Evolutionary conservation across 1,284 basidiomycete genomes (phyloP).

Genomic region (Austroboletus sp.): DNA sequence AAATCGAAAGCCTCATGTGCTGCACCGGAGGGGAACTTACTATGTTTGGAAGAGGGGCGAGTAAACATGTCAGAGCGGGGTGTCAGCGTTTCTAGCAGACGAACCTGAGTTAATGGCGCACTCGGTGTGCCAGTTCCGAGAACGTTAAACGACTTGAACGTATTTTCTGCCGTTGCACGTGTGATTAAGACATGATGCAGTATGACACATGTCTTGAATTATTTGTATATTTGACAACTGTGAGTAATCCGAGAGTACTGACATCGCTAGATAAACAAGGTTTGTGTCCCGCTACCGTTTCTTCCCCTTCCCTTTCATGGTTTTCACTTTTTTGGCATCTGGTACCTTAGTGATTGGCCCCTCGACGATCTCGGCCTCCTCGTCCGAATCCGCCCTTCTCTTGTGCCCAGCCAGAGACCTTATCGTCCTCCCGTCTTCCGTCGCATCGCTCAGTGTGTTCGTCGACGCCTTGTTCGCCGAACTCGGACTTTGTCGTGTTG

Average conservation of each 20-base stretch:
- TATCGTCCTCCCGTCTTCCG: constrained; percentile 37
- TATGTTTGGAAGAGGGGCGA: constrained; percentile 9
- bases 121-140: constrained; percentile 21
- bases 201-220: no score
- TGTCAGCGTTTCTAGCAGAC: background rate
- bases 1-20: constrained; percentile 25
- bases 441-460: constrained; percentile 36
- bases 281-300: constrained; percentile 21
- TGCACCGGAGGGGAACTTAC: constrained; percentile 16
- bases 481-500: constrained; percentile 41
- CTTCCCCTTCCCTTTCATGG: constrained; percentile 34
- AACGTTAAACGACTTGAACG: constrained; percentile 19
- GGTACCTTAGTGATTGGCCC: constrained; percentile 34
- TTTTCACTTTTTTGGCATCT: constrained; percentile 30
- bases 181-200: no score
- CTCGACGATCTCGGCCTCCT: constrained; percentile 53
- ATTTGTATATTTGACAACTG: no score
- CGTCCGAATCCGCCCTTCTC: constrained; percentile 45
- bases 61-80: constrained; percentile 12
- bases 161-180: constrained; percentile 9
- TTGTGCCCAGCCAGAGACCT: constrained; percentile 33
- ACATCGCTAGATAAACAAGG: no score
- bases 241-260: no score
- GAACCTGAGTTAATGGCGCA: constrained; percentile 14
- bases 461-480: constrained; percentile 33